phyloP scores from a whole-genome alignment of 345 rosid species.

The Rhodomyrtus tomentosa region DNA sequence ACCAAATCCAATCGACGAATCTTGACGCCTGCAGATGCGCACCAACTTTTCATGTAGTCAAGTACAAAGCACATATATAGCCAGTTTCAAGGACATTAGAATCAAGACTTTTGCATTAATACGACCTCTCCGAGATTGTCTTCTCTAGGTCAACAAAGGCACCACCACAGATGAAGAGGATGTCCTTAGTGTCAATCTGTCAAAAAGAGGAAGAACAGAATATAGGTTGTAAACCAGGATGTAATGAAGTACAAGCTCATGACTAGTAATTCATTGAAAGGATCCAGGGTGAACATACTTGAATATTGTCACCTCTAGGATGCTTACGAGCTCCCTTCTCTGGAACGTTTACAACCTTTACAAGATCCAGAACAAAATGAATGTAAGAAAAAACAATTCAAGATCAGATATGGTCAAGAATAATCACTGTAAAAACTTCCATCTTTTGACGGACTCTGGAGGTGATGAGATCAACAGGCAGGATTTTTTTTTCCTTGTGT shows the following conservation, averaged over 20 bases:
- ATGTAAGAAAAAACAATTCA: background rate
- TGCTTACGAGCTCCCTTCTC: slow-evolving; percentile 99
- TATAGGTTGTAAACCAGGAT: background rate
- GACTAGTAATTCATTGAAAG: background rate
- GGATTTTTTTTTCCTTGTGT: background rate
- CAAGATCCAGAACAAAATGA: background rate
- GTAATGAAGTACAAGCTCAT: background rate
- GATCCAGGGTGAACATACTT: slow-evolving; percentile 32
- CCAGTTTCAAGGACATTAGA: background rate
- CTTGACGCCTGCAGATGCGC: slow-evolving; percentile 59
- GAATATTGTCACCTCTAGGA: slow-evolving; percentile 98
- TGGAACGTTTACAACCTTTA: slow-evolving; percentile 93
- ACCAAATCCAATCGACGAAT: slow-evolving; percentile 97
- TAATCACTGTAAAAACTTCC: background rate
- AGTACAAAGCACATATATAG: background rate
- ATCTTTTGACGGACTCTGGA: background rate
- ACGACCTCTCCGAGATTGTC: slow-evolving; percentile 94
- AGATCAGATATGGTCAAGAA: background rate
- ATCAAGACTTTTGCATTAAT: background rate
- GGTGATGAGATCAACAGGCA: background rate
- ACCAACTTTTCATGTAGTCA: background rate
- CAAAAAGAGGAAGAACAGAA: background rate
- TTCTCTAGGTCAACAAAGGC: slow-evolving; percentile 96
- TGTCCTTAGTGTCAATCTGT: slow-evolving; percentile 98
- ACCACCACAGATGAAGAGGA: slow-evolving; percentile 97